Base-by-base conservation (phyloP, 2,329 filamentous ascomycete genomes). In the Epichloe uncinata region DNA sequence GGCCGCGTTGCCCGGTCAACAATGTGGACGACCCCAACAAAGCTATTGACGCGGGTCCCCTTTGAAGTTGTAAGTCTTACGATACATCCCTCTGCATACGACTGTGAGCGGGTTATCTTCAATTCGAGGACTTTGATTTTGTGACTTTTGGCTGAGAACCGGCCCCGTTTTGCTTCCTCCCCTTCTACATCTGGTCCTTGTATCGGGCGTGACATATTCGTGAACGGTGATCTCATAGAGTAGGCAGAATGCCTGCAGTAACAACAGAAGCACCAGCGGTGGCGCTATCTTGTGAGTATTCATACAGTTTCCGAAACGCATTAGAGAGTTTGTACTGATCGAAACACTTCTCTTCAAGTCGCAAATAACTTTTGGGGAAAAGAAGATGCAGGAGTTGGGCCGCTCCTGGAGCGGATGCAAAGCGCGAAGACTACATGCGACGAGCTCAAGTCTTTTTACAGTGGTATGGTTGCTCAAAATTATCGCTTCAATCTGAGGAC, bases 281-380 rank as follows among this genome's bases (percentile, higher is more conserved):
- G 60, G 72, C 80, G 58, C 71, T 85, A 62, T 86, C 82, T 44
- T 86, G 81, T 85, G 71, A 61, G 73, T 37, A 22, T 13, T 3
- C 22, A 3, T 36, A 38, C 30, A 3, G 9, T 26, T n/a, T 22
- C 3, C 5, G 5, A 15, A 42, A 9, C 2, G n/a, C 16, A 3
- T 5, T 20, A 15, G 34, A 15, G 7, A 18, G 12, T 7, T 18
- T 5, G 3, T 26, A 34, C 50, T 51, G 41, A 51, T 9, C 3
- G 3, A 11, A 15, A 5, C 30, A 13, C 15, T 47, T 47, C 3
- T 36, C 18, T 33, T 22, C 15, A 33, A 90, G 90, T 98, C 72
- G 91, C 93, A 61, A 98, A 98, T 73, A 98, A 98, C 67, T 98
- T 98, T 69, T 98, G 93, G 93, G 93, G 93, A 56, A 97, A 95